phyloP scores from a whole-genome alignment of 2,329 filamentous ascomycete genomes.

The Verticillium dahliae region DNA sequence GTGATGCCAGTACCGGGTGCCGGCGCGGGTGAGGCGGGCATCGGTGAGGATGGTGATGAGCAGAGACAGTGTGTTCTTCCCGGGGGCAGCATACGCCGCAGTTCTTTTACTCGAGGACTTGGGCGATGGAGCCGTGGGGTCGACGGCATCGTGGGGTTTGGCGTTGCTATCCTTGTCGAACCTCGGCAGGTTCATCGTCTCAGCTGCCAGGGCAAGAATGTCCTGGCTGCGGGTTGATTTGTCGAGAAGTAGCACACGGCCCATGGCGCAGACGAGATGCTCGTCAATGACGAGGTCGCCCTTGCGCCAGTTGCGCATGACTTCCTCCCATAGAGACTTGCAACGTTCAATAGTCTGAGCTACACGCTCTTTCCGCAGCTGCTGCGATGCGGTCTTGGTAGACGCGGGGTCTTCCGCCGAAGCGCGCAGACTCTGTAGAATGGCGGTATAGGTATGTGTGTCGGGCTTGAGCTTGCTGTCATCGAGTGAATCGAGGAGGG shows the following conservation, averaged over 20 bases:
- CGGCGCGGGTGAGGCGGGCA: constrained; percentile 53
- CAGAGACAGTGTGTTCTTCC: constrained; percentile 58
- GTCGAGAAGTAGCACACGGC: constrained; percentile 64
- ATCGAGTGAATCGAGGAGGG: constrained; percentile 66
- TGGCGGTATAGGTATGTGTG: constrained; percentile 78
- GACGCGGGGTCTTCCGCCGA: constrained; percentile 25
- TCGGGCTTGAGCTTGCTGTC: constrained; percentile 39
- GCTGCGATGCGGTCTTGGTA: neutral
- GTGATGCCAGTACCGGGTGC: constrained; percentile 71
- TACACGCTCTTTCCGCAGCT: neutral
- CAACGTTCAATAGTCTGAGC: constrained; percentile 55
- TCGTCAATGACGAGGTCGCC: constrained; percentile 71
- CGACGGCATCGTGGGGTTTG: neutral
- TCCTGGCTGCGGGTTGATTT: constrained; percentile 59
- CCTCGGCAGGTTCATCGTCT: constrained; percentile 72
- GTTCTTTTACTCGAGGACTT: constrained; percentile 12
- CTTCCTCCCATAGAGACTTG: constrained; percentile 73
- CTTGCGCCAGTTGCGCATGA: constrained; percentile 67
- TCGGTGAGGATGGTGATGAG: constrained; percentile 58
- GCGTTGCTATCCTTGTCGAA: constrained; percentile 18
- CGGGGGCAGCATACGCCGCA: constrained; percentile 35
- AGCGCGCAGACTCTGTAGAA: constrained; percentile 68
- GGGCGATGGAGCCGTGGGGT: neutral
- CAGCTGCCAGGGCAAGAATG: constrained; percentile 68
- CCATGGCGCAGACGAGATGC: constrained; percentile 74